A percentile compares a stretch with the other conserved stretches of the same genome.
Conservation (phyloP, 1,139 yeast species). For the Diutina neorugosa region DNA sequence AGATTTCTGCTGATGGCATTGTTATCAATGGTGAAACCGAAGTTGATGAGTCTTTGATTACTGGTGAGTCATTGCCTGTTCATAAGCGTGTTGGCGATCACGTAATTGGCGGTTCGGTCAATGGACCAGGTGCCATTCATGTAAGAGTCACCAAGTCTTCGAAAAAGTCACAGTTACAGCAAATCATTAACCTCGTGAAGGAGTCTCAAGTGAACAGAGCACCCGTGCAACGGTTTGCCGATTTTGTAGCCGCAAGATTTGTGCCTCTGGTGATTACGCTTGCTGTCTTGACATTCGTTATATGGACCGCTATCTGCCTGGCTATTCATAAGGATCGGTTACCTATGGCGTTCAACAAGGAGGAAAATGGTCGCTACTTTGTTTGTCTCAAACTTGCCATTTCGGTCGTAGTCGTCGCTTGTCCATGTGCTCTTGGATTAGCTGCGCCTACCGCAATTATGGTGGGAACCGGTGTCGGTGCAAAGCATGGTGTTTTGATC, state of each 20-base stretch:
- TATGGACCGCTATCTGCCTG: conserved; percentile 46
- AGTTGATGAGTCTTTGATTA: conserved; percentile 75
- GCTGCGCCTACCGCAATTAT: conserved; percentile 98
- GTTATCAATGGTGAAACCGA: conserved; percentile 70
- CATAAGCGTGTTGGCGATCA: conserved; percentile 44
- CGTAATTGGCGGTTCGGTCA: conserved; percentile 86
- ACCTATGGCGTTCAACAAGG: conserved; percentile 46
- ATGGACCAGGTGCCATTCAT: conserved; percentile 64
- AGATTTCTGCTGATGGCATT: conserved; percentile 84
- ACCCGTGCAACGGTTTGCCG: conserved; percentile 86
- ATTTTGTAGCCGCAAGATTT: conserved; percentile 71
- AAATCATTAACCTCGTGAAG: conserved; percentile 74
- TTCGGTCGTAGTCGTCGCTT: conserved; percentile 90
- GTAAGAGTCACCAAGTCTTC: conserved; percentile 64
- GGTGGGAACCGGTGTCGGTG: conserved; percentile 98
- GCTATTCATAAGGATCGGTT: conserved; percentile 18
- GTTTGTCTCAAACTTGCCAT: conserved; percentile 76
- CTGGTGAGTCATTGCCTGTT: conserved; percentile 83
- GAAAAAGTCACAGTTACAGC: conserved; percentile 74
- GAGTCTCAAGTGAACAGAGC: conserved; percentile 85
- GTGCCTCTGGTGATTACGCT: conserved; percentile 65
- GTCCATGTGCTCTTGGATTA: conserved; percentile 94
- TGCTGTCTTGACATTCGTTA: conserved; percentile 49
- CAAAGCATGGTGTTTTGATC: conserved; percentile 75
- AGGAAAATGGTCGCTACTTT: conserved; percentile 46